These are phyloP conservation scores for Phytophthora colocasiae DNA, from an alignment of 352 stramenopile species.

Conservation along the genomic window DNA sequence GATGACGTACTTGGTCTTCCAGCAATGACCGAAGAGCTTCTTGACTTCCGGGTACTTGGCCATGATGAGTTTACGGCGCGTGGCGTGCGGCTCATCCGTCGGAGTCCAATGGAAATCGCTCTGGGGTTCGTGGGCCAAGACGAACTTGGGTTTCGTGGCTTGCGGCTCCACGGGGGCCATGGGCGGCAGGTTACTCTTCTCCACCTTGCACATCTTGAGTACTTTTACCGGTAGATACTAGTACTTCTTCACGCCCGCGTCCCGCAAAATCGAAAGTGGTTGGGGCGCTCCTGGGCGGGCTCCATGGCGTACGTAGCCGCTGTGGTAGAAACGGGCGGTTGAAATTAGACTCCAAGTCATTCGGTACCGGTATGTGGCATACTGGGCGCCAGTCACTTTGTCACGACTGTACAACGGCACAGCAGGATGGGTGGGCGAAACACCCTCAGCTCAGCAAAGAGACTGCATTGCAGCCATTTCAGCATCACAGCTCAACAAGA, in stretches of 20 bases:
- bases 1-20: constrained; percentile 91
- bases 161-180: constrained; percentile 52
- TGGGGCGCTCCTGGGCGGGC: not conserved
- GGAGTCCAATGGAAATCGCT: constrained; percentile 86
- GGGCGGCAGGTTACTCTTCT: constrained; percentile 44
- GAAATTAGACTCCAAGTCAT: constrained; percentile 6
- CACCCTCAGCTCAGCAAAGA: constrained; percentile 2
- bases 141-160: constrained; percentile 50
- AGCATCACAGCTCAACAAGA: not conserved
- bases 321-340: constrained; percentile 23
- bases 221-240: constrained; percentile 3
- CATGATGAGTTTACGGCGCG: constrained; percentile 83
- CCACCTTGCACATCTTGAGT: constrained; percentile 51
- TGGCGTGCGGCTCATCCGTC: constrained; percentile 89
- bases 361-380: constrained; percentile 16
- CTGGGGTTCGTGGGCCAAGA: constrained; percentile 52
- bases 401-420: constrained; percentile 30
- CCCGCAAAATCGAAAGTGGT: constrained; percentile 43
- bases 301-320: constrained; percentile 24
- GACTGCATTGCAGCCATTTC: no score
- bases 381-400: constrained; percentile 20
- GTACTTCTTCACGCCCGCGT: constrained; percentile 21
- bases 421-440: constrained; percentile 22
- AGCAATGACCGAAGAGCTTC: constrained; percentile 87
- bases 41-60: constrained; percentile 92